Percentiles rank a stretch among this genome's conserved stretches.
Conservation (phyloP, 1,284 basidiomycete species). For the Omphalotus olearius region DNA sequence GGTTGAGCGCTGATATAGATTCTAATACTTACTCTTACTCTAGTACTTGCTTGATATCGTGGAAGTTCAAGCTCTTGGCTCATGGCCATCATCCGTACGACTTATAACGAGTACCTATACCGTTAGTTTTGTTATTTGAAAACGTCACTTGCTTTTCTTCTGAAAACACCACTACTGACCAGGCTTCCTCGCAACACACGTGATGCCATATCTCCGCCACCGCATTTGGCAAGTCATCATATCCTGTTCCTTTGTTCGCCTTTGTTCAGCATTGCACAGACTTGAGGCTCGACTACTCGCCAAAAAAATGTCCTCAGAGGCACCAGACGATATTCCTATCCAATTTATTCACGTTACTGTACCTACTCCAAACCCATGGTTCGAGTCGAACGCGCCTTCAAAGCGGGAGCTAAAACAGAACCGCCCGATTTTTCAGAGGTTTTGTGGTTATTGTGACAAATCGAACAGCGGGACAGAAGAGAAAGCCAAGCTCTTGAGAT, state of each 20-base stretch:
- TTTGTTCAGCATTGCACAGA: neutral
- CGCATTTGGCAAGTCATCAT: neutral
- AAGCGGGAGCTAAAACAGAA: neutral
- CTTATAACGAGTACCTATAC: too few relatives aligned
- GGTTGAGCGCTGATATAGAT: too few relatives aligned
- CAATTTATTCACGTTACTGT: neutral
- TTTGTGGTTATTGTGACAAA: neutral
- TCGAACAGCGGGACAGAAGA: neutral
- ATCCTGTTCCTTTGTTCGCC: neutral
- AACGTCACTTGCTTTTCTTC: too few relatives aligned
- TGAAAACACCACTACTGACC: too few relatives aligned
- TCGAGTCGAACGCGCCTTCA: neutral
- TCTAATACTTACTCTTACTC: too few relatives aligned
- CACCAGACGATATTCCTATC: neutral
- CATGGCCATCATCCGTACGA: too few relatives aligned
- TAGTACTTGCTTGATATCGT: too few relatives aligned
- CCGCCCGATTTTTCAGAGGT: neutral
- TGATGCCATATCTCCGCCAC: neutral
- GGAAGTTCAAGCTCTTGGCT: too few relatives aligned
- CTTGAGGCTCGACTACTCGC: neutral
- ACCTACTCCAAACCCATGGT: neutral
- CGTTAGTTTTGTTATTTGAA: too few relatives aligned
- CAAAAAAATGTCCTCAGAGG: neutral
- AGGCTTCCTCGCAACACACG: too few relatives aligned
- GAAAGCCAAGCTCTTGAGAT: neutral